Evolutionary conservation across 2,329 filamentous ascomycete species (phyloP), one percentile per base, ranked within the genome.

Genomic region (Ascochyta clinopodiicola): DNA sequence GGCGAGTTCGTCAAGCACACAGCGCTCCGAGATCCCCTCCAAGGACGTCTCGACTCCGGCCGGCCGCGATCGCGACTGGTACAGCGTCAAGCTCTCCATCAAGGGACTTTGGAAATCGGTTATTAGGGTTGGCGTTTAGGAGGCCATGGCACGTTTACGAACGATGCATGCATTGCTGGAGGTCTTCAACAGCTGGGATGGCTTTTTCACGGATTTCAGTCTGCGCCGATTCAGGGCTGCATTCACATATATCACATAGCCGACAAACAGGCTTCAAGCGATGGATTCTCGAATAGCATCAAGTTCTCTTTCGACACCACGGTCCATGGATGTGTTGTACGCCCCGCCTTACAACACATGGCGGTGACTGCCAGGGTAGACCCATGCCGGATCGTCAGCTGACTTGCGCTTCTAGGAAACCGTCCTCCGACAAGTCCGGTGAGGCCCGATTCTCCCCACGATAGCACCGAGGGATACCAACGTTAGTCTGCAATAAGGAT

Each of bases 51-150:
- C 59, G 49, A 59, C 63, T 9, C 63, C 62, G 22, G 44, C 59
- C 56, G 68, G 68, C 60, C 71, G 70, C 52, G 62, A 60, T 47
- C 66, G 68, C 62, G 68, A 71, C 54, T 73, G 72, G 67, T 63
- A 68, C 46, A 63, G 65, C 47, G 59, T 71, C 56, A 73, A 67
- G 64, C 49, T 60, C 37, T 70, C 69, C 44, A 54, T 69, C 44
- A 73, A 66, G 62, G 65, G 66, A 46, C 48, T 74, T 24, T 73
- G 70, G 69, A 68, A 65, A 62, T 70, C 70, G 51, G 63, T 72
- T 46, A 53, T 49, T 39, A 47, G 49, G 68, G 48, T 61, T 67
- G 69, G 71, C 69, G 69, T 72, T 74, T 63, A 73, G 59, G 57
- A 59, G 59, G 51, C 62, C 62, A 63, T 62, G 62, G 59, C 56